These are phyloP conservation scores for Fraxinus americana DNA, from an alignment of 257 asterid genomes.

Conservation along the genomic window DNA sequence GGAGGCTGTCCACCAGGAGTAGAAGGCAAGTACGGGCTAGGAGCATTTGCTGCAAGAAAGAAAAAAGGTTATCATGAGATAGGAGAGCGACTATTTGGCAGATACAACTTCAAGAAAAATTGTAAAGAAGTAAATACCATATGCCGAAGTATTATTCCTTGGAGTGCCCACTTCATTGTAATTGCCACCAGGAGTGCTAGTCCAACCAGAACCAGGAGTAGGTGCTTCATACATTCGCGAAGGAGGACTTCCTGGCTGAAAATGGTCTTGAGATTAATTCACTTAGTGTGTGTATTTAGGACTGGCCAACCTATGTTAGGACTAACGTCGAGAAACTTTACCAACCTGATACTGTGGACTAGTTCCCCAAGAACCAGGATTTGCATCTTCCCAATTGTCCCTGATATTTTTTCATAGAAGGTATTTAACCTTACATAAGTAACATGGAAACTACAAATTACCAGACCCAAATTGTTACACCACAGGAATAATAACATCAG, in stretches of 20 bases:
- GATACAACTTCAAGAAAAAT: neutral
- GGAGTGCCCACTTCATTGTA: slow-evolving; percentile 87
- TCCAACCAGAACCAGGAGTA: slow-evolving; percentile 94
- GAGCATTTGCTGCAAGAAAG: slow-evolving; percentile 76
- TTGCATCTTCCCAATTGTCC: slow-evolving; percentile 95
- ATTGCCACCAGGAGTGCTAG: slow-evolving; percentile 55
- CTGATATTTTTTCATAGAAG: slow-evolving; percentile 44
- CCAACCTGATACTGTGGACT: slow-evolving; percentile 93
- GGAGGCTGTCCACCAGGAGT: slow-evolving; percentile 99
- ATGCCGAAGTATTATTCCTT: slow-evolving; percentile 72
- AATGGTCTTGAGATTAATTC: slow-evolving; percentile 6
- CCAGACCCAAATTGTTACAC: neutral
- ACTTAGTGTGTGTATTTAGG: neutral
- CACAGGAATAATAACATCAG: neutral
- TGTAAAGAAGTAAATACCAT: slow-evolving; percentile 50
- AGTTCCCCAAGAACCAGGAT: slow-evolving; percentile 97
- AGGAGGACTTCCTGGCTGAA: slow-evolving; percentile 90
- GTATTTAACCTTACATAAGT: neutral
- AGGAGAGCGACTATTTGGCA: neutral
- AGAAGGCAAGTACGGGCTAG: slow-evolving; percentile 94
- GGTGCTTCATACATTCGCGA: slow-evolving; percentile 95
- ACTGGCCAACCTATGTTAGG: slow-evolving; percentile 2
- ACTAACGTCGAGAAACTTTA: neutral
- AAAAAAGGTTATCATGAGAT: neutral
- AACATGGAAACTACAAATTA: slow-evolving; percentile 8